Base-by-base conservation (phyloP, 352 stramenopile species). In the Phytopythium delawarense region DNA sequence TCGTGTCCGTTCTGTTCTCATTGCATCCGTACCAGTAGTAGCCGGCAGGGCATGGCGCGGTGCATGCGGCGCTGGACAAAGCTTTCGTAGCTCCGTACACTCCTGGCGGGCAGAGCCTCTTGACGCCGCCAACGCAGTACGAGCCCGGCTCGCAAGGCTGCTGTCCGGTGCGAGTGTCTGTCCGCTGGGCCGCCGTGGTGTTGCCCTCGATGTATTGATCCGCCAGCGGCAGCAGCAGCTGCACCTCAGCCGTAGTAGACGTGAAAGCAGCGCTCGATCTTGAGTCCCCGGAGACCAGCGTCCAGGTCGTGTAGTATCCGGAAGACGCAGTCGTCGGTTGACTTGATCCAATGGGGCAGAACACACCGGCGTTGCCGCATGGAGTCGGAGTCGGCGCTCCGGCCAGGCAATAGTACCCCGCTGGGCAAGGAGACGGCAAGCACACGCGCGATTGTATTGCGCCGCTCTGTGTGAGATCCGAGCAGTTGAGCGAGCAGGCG, bases 261-360 rank as follows among this genome's bases (percentile, higher is more conserved):
- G 9, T 5, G 2, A 13, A 35, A 15, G 35, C 11, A 4, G n/a
- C 8, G 2, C 18, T 37, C 51, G 20, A 53, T 62, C 4, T 32
- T 40, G 37, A 46, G 54, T 40, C 56, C 7, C 59, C 69, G 5
- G 50, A 48, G 9, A 64, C 67, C 13, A 45, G 28, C 44, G 67
- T 70, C 64, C 77, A 81, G 6, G 73, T 88, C 8, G 84, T 89
- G 62, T 92, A 91, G 57, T 75, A 89, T 5, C 84, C 79, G 35
- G 49, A 7, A 0, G 71, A 53, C 23, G 72, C 78, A 5, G 52
- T 42, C 4, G 71, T 89, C 23, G 81, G 79, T 4, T 50, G 16
- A 1, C 44, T 44, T 0, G 83, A 91, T 20, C 83, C 79, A 61
- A 71, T 12, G 0, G 81, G 81, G 45, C 83, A 91, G 53, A 76